These are phyloP conservation scores for Priceomyces castillae DNA, from an alignment of 805 yeast genomes.

Conservation along the genomic window DNA sequence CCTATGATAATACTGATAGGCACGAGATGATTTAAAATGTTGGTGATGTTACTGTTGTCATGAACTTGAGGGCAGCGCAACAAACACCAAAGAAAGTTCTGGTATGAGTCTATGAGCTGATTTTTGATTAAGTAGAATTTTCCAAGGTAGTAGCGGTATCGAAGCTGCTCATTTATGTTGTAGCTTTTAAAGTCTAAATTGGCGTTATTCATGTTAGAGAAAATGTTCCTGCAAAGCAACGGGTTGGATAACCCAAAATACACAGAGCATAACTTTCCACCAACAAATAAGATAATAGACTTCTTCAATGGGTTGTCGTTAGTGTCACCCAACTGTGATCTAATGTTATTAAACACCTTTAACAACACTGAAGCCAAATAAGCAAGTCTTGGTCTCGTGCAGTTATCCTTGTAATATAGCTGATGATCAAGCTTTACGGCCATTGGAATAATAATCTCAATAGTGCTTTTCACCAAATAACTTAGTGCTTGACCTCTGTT, in stretches of 20 bases:
- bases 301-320: conserved; percentile 43
- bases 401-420: conserved; percentile 41
- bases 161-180: conserved; percentile 43
- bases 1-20: conserved; percentile 58
- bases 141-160: conserved; percentile 53
- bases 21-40: conserved; percentile 46
- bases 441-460: conserved; percentile 43
- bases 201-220: conserved; percentile 57
- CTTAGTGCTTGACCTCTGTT: conserved; percentile 36
- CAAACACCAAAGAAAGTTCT: conserved; percentile 57
- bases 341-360: conserved; percentile 57
- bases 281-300: conserved; percentile 50
- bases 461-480: conserved; percentile 34
- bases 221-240: conserved; percentile 57
- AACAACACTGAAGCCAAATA: conserved; percentile 54
- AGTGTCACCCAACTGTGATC: conserved; percentile 43
- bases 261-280: conserved; percentile 52
- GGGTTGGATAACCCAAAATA: conserved; percentile 58
- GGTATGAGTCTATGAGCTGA: conserved; percentile 44
- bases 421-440: conserved; percentile 38
- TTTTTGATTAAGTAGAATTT: conserved; percentile 54
- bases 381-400: conserved; percentile 44
- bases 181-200: conserved; percentile 42
- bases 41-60: conserved; percentile 34
- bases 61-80: conserved; percentile 29